phyloP scores from a whole-genome alignment of 208 protist genomes.

The Trypanosomatidae sp. region DNA sequence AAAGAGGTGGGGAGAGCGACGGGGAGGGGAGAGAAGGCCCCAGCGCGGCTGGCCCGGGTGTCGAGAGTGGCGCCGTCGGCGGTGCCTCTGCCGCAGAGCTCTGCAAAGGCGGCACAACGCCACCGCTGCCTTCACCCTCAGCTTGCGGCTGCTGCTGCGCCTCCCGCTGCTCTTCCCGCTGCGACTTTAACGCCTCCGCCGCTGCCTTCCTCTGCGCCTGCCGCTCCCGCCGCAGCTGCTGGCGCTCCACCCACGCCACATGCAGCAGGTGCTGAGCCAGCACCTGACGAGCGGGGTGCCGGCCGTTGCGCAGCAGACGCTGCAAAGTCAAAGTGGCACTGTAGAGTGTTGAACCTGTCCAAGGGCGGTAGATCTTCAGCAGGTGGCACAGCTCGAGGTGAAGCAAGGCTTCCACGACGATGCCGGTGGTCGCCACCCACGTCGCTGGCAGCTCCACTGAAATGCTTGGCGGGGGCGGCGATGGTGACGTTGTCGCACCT shows the following conservation, averaged over 20 bases:
- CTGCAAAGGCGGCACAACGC: no score
- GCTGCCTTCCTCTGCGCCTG: not conserved
- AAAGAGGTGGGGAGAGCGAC: no score
- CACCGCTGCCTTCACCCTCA: no score
- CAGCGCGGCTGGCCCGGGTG: no score
- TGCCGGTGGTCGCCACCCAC: slow-evolving; percentile 36
- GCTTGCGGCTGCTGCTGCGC: no score
- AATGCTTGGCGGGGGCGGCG: slow-evolving; percentile 1
- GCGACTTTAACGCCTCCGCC: not conserved
- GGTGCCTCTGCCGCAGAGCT: no score
- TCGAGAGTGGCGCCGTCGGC: no score
- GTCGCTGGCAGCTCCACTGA: slow-evolving; percentile 29
- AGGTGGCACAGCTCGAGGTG: slow-evolving; percentile 62
- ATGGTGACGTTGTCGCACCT: no score
- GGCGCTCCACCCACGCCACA: slow-evolving; percentile 31
- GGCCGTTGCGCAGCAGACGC: slow-evolving; percentile 29
- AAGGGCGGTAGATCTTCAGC: slow-evolving; percentile 46
- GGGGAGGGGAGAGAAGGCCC: no score
- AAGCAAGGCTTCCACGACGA: slow-evolving; percentile 65
- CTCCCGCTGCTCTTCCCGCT: not conserved
- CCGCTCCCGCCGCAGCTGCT: slow-evolving; percentile 7
- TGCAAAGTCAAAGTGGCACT: slow-evolving; percentile 37
- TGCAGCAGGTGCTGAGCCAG: slow-evolving; percentile 26
- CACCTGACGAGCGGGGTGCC: slow-evolving; percentile 42
- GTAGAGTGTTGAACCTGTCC: slow-evolving; percentile 42